Percentiles rank a stretch among this genome's conserved stretches.
phyloP scores from a whole-genome alignment of 805 yeast genomes.

The Lachancea kluyveri region DNA sequence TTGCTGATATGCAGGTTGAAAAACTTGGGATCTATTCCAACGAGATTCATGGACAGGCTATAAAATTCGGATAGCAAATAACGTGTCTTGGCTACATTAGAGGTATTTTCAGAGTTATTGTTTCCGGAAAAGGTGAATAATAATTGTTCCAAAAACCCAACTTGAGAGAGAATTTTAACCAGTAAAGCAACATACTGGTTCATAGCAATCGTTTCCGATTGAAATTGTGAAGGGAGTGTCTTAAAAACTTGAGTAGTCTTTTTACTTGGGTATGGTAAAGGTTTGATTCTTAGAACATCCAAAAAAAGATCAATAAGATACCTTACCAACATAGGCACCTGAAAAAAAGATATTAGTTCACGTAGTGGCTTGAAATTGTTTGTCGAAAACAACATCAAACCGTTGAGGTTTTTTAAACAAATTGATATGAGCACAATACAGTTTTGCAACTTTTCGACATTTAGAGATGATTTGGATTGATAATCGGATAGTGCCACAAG shows the following conservation, averaged over 20 bases:
- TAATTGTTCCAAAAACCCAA: conserved; percentile 48
- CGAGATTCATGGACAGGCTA: conserved; percentile 44
- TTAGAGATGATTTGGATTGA: conserved; percentile 41
- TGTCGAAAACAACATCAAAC: conserved; percentile 58
- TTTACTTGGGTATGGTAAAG: conserved; percentile 40
- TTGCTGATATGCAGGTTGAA: conserved; percentile 3
- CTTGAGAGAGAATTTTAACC: conserved; percentile 45
- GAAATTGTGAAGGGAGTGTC: conserved; percentile 29
- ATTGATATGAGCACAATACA: conserved; percentile 53
- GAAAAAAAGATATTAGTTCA: conserved; percentile 57
- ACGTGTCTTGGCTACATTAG: conserved; percentile 51
- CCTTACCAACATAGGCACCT: conserved; percentile 50
- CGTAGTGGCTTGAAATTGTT: conserved; percentile 49
- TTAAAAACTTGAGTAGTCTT: conserved; percentile 10
- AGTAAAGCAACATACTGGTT: conserved; percentile 66
- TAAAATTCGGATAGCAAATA: conserved; percentile 57
- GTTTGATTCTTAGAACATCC: conserved; percentile 56
- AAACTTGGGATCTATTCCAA: conserved; percentile 23
- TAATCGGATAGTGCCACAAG: conserved; percentile 68
- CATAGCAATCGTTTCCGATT: conserved; percentile 38
- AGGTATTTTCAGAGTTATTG: conserved; percentile 31
- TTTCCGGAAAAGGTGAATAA: conserved; percentile 33
- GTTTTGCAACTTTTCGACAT: conserved; percentile 51
- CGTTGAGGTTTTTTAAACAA: conserved; percentile 69
- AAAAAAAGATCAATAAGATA: conserved; percentile 65